These are phyloP conservation scores for Colletotrichum sp. DNA, from an alignment of 2,329 filamentous ascomycete genomes.

Conservation along the genomic window DNA sequence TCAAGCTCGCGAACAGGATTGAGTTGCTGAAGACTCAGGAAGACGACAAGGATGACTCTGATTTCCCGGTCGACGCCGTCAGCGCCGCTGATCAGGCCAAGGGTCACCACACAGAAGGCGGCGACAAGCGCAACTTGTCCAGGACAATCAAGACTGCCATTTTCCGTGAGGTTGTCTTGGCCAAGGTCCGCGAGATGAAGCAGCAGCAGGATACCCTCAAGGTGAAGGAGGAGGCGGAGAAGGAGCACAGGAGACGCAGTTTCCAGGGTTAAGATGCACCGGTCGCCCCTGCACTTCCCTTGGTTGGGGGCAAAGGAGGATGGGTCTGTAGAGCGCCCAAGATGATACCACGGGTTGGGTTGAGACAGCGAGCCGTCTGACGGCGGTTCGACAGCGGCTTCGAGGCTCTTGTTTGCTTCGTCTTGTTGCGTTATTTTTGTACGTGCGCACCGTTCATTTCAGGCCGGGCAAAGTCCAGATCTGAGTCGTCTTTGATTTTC, in stretches of 20 bases:
- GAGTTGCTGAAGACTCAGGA: slow-evolving; percentile 93
- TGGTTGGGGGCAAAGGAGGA: background rate
- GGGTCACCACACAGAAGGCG: slow-evolving; percentile 12
- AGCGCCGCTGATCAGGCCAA: slow-evolving; percentile 55
- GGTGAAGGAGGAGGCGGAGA: slow-evolving; percentile 62
- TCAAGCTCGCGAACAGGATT: slow-evolving; percentile 96
- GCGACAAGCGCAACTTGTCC: slow-evolving; percentile 46
- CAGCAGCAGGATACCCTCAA: slow-evolving; percentile 79
- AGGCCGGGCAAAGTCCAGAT: background rate
- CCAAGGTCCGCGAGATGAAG: slow-evolving; percentile 93
- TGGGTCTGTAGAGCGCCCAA: background rate
- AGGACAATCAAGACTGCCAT: slow-evolving; percentile 70
- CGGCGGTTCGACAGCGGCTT: background rate
- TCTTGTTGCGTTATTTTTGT: background rate
- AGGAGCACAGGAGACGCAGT: slow-evolving; percentile 47
- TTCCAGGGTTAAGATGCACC: slow-evolving; percentile 25
- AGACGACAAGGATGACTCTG: slow-evolving; percentile 78
- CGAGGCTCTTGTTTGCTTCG: background rate
- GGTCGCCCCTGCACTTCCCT: background rate
- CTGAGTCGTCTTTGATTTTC: background rate
- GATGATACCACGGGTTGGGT: slow-evolving; percentile 15
- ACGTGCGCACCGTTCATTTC: background rate
- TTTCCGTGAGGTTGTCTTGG: slow-evolving; percentile 92
- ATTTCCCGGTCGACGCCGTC: slow-evolving; percentile 68
- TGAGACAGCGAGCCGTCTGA: background rate